Evolutionary conservation across 257 asterid genomes (phyloP), one percentile per base, ranked within the genome.

Genomic region (Apocynum venetum): DNA sequence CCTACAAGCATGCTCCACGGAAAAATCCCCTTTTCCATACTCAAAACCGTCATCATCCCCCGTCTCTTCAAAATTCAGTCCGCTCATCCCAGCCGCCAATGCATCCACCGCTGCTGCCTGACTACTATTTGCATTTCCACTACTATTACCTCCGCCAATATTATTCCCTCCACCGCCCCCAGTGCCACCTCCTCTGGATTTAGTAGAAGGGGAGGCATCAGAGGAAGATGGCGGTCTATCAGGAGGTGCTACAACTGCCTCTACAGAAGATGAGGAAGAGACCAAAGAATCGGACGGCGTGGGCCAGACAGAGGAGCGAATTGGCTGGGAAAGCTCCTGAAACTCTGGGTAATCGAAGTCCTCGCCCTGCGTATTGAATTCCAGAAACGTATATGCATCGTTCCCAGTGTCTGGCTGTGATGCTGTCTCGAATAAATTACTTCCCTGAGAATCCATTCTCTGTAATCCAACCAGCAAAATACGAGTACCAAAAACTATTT

Each of bases 331-430:
- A 20, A 95, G 89, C 86, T 91, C 96, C 48, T 84, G 94, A 60
- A 95, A 95, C 76, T 96, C 94, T 4, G 98, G 97, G 81, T 93
- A 93, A 85, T 89, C 94, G 71, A 91, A 96, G 74, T 95, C 99
- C 81, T 91, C 98, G 48, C 94, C 97, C 76, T 90, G 97, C 20
- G 98, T 89, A 85, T 90, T 91, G 96, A 96, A 93, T 82, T 96
- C 98, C 43, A 96, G 82, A 46, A 96, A 96, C 4, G 97, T 91
- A 85, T 91, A 96, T 9, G 96, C 98, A 73, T 96, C 97, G 89
- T 83, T 89, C 70, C 96, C 96, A 13, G 93, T 89, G 85, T 93
- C 99, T 61, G 99, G 99, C 89, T 93, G 97, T 71, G 98, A 96
- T 82, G 97, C 94, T 78, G 97, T 93, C 46, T 93, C 98, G 80